Conservation (phyloP, 306 rosid genomes). For the Begonia fuchsioides region DNA sequence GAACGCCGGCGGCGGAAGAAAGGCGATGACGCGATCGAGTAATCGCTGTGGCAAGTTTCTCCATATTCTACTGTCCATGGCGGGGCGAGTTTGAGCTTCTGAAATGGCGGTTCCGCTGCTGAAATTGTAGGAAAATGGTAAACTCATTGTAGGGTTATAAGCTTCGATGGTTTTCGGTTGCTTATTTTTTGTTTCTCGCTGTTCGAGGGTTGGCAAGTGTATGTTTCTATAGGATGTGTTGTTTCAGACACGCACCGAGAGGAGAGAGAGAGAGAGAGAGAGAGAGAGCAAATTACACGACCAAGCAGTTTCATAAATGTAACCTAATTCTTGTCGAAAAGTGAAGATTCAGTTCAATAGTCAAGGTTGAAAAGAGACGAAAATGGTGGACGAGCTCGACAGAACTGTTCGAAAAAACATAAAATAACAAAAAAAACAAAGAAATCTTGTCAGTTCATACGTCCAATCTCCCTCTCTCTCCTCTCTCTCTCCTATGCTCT, state of each 20-base stretch:
- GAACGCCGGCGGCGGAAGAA: slow-evolving; percentile 82
- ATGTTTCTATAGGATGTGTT: slow-evolving; percentile 27
- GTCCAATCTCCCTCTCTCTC: slow-evolving; percentile 47
- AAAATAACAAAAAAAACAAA: neutral
- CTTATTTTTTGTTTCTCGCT: neutral
- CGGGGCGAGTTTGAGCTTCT: slow-evolving; percentile 13
- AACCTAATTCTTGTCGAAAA: too few relatives aligned
- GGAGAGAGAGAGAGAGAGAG: neutral
- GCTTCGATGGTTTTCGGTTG: slow-evolving; percentile 49
- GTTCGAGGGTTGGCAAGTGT: slow-evolving; percentile 14
- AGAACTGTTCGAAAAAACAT: too few relatives aligned
- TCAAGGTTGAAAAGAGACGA: too few relatives aligned
- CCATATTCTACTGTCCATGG: slow-evolving; percentile 89
- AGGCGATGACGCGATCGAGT: slow-evolving; percentile 61
- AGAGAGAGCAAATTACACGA: neutral
- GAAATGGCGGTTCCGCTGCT: too few relatives aligned
- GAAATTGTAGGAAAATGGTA: slow-evolving; percentile 52
- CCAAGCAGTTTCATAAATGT: neutral
- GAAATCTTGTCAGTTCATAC: slow-evolving; percentile 41
- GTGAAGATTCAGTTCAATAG: too few relatives aligned
- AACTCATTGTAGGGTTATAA: slow-evolving; percentile 36
- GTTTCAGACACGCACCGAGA: slow-evolving; percentile 10
- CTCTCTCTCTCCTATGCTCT: neutral
- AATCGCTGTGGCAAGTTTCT: slow-evolving; percentile 64
- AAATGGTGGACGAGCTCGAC: too few relatives aligned